Percentiles rank a stretch among this genome's conserved stretches.
Conservation (phyloP, 768 basidiomycete genomes). For the Candolleomyces aberdarensis region DNA sequence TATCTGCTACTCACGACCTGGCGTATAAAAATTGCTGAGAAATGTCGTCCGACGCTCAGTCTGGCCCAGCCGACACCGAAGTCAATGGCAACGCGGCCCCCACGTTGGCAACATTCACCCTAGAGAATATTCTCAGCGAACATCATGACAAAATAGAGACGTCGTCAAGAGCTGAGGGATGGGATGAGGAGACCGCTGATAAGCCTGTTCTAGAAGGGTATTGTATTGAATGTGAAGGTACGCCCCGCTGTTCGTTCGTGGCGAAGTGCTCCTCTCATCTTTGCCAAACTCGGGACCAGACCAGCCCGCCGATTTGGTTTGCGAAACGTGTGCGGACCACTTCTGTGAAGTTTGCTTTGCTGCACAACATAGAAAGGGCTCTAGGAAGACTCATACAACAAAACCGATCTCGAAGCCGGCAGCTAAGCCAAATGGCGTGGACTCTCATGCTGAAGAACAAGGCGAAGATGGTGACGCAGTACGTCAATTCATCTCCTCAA, state of each 20-base stretch:
- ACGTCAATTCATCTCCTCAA: neutral
- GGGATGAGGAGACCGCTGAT: conserved; percentile 62
- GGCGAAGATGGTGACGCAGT: conserved; percentile 29
- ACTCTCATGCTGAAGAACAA: neutral
- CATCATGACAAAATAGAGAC: conserved; percentile 64
- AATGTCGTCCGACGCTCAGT: neutral
- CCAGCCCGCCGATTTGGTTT: conserved; percentile 75
- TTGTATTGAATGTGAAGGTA: conserved; percentile 88
- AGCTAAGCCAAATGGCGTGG: conserved; percentile 18
- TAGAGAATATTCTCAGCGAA: conserved; percentile 67
- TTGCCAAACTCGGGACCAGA: conserved; percentile 40
- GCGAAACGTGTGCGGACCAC: conserved; percentile 66
- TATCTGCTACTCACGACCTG: neutral
- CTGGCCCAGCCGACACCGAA: neutral
- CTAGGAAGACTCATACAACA: conserved; percentile 56
- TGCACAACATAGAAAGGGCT: conserved; percentile 80
- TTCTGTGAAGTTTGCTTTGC: conserved; percentile 88
- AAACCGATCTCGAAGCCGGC: conserved; percentile 40
- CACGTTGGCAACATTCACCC: conserved; percentile 43
- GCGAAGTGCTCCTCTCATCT: neutral
- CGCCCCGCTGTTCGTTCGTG: conserved; percentile 2
- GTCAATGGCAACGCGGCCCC: conserved; percentile 1
- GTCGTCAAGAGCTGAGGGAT: conserved; percentile 44
- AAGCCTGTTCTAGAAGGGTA: conserved; percentile 55
- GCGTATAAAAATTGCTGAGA: neutral